phyloP scores from a whole-genome alignment of 2,329 filamentous ascomycete species.

The Lasiodiplodia hormozganensis region DNA sequence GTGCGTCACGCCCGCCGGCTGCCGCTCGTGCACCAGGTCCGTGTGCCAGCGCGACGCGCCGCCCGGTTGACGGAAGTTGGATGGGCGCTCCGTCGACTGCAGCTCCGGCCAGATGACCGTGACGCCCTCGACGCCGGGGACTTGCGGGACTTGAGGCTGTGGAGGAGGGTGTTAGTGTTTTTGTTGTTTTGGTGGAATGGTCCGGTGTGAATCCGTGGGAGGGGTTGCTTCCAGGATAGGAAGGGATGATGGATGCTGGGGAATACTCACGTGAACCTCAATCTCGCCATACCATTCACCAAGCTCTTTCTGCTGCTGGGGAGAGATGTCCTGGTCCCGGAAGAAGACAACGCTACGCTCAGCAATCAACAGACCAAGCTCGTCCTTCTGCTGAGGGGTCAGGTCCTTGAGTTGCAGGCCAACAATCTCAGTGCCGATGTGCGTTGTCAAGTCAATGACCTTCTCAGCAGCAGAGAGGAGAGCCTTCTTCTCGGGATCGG shows the following conservation, averaged over 20 bases:
- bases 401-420: constrained; percentile 69
- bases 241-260: neutral
- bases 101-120: constrained; percentile 75
- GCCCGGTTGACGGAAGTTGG: constrained; percentile 71
- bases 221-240: neutral
- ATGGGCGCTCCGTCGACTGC: constrained; percentile 64
- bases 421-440: constrained; percentile 71
- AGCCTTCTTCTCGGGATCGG: constrained; percentile 68
- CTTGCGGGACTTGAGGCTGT: constrained; percentile 73
- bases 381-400: constrained; percentile 65
- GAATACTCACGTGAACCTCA: constrained; percentile 67
- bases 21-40: constrained; percentile 73
- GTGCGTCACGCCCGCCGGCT: constrained; percentile 73
- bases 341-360: constrained; percentile 73
- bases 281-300: constrained; percentile 70
- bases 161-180: neutral
- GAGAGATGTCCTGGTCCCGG: constrained; percentile 57
- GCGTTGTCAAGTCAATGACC: constrained; percentile 66
- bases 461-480: constrained; percentile 67
- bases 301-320: constrained; percentile 44
- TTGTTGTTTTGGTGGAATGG: neutral
- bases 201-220: neutral
- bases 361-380: constrained; percentile 67
- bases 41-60: constrained; percentile 74
- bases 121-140: constrained; percentile 63